phyloP scores from a whole-genome alignment of 257 asterid genomes.

The Jasminum sambac region DNA sequence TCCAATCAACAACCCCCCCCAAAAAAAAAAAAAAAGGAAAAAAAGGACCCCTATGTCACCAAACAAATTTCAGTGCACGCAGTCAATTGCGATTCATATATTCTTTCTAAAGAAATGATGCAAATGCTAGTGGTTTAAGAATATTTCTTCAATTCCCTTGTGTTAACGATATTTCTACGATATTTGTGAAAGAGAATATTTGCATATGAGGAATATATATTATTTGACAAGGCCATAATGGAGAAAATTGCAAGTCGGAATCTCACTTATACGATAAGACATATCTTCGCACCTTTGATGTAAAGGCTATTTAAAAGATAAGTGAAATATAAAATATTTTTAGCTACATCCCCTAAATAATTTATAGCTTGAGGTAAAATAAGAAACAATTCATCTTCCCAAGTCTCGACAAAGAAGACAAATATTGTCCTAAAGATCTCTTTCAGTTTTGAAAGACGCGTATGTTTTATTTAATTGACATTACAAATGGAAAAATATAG shows the following conservation, averaged over 20 bases:
- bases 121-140: constrained; percentile 9
- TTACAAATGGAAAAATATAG: too few relatives aligned
- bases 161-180: neutral
- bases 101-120: neutral
- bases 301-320: neutral
- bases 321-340: neutral
- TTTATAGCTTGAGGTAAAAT: too few relatives aligned
- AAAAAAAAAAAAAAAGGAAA: too few relatives aligned
- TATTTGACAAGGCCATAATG: neutral
- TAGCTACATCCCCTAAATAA: neutral
- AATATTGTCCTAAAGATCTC: too few relatives aligned
- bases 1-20: too few relatives aligned
- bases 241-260: neutral
- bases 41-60: too few relatives aligned
- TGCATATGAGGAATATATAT: neutral
- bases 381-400: too few relatives aligned
- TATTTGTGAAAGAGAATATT: neutral
- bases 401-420: too few relatives aligned
- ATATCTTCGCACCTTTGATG: neutral
- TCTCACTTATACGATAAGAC: neutral
- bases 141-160: neutral
- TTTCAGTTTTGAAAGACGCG: too few relatives aligned
- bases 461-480: too few relatives aligned
- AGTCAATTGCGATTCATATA: too few relatives aligned
- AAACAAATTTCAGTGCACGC: too few relatives aligned